Conservation (phyloP, 768 basidiomycete species). For the Boletus reticulatus region DNA sequence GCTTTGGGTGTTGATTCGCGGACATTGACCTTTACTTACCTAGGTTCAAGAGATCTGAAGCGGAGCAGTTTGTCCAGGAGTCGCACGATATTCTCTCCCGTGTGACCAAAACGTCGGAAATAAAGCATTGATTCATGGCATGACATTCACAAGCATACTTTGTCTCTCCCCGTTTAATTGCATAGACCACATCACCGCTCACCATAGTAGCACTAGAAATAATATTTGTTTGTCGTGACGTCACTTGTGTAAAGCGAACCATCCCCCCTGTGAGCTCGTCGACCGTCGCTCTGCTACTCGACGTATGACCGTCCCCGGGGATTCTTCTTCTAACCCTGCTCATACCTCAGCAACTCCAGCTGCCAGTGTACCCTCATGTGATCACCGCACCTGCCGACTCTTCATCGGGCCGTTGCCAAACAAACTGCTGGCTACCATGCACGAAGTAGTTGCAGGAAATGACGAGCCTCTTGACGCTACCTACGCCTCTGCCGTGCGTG, state of each 20-base stretch:
- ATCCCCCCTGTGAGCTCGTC: background rate
- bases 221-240: slow-evolving; percentile 13
- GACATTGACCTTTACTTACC: slow-evolving; percentile 14
- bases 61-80: slow-evolving; percentile 61
- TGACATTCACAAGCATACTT: slow-evolving; percentile 3
- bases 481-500: slow-evolving; percentile 32
- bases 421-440: slow-evolving; percentile 44
- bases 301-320: slow-evolving; percentile 13
- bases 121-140: slow-evolving; percentile 23
- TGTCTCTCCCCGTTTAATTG: slow-evolving; percentile 7
- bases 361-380: background rate
- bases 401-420: slow-evolving; percentile 81
- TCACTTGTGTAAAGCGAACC: slow-evolving; percentile 12
- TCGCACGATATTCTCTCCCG: slow-evolving; percentile 54
- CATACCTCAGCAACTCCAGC: background rate
- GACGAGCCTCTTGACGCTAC: slow-evolving; percentile 35
- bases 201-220: background rate
- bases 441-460: slow-evolving; percentile 29
- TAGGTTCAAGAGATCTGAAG: slow-evolving; percentile 68
- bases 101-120: slow-evolving; percentile 19
- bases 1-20: background rate
- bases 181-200: slow-evolving; percentile 22
- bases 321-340: background rate
- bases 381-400: slow-evolving; percentile 44
- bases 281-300: background rate